A percentile compares a stretch with the other conserved stretches of the same genome.
phyloP scores from a whole-genome alignment of 768 basidiomycete genomes.

The Mrakia frigida region DNA sequence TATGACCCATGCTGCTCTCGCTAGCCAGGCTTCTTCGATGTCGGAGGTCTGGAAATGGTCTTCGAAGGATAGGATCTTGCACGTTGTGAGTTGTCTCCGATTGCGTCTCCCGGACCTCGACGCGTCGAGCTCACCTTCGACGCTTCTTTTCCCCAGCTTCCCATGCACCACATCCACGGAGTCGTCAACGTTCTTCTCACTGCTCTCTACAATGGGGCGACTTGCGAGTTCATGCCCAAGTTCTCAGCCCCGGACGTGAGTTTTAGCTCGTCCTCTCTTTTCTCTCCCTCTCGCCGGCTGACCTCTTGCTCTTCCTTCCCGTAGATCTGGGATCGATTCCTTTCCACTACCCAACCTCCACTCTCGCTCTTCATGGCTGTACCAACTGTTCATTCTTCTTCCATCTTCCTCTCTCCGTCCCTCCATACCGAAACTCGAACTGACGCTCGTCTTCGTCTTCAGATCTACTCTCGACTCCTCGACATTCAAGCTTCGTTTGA shows the following conservation, averaged over 20 bases:
- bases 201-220: slow-evolving; percentile 39
- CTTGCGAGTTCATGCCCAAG: slow-evolving; percentile 39
- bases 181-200: slow-evolving; percentile 40
- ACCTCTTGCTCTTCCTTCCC: not conserved
- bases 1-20: slow-evolving; percentile 25
- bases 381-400: slow-evolving; percentile 36
- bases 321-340: slow-evolving; percentile 40
- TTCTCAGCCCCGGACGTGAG: slow-evolving; percentile 35
- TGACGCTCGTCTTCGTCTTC: not conserved
- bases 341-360: slow-evolving; percentile 32
- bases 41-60: slow-evolving; percentile 22
- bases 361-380: slow-evolving; percentile 42
- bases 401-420: slow-evolving; percentile 1
- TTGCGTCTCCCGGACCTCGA: not conserved
- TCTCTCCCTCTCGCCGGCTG: not conserved
- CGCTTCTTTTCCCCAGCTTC: not conserved
- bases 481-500: slow-evolving; percentile 22
- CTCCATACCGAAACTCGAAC: not conserved
- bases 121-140: not conserved
- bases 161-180: slow-evolving; percentile 37
- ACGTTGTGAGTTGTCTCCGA: slow-evolving; percentile 29
- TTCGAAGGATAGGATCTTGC: slow-evolving; percentile 24
- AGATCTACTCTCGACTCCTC: slow-evolving; percentile 30
- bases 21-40: slow-evolving; percentile 20
- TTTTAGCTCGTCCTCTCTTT: not conserved